Conservation (phyloP, 345 rosid genomes). For the Dimocarpus longan region DNA sequence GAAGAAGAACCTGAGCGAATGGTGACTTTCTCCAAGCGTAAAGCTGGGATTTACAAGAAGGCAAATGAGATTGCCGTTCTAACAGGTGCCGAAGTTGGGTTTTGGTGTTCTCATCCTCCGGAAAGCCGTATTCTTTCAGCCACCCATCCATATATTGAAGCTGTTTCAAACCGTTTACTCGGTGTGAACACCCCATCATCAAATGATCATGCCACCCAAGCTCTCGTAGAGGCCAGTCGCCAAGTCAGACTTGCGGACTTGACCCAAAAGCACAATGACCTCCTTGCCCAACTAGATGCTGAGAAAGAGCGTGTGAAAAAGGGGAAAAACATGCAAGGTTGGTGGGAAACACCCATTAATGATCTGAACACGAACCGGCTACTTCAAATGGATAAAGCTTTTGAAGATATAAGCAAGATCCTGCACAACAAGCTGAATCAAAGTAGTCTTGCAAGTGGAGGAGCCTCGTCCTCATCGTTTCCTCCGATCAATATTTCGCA, state of each 20-base stretch:
- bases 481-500: neutral
- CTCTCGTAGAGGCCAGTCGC: conserved; percentile 36
- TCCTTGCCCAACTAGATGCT: conserved; percentile 11
- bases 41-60: conserved; percentile 41
- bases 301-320: conserved; percentile 15
- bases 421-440: neutral
- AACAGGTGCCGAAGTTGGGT: conserved; percentile 29
- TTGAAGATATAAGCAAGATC: neutral
- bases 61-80: conserved; percentile 36
- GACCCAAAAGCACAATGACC: conserved; percentile 11
- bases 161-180: conserved; percentile 18
- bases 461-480: neutral
- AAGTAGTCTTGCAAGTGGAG: neutral
- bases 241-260: conserved; percentile 18
- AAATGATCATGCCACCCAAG: neutral
- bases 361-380: conserved; percentile 13
- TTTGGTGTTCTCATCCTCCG: conserved; percentile 33
- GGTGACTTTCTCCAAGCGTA: conserved; percentile 43
- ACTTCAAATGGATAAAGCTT: too few relatives aligned
- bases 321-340: neutral
- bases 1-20: conserved; percentile 20
- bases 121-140: conserved; percentile 37
- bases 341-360: conserved; percentile 29
- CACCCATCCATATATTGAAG: conserved; percentile 38
- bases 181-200: too few relatives aligned